phyloP scores from a whole-genome alignment of 352 stramenopile species.

The Pythium rhizo-oryzae region DNA sequence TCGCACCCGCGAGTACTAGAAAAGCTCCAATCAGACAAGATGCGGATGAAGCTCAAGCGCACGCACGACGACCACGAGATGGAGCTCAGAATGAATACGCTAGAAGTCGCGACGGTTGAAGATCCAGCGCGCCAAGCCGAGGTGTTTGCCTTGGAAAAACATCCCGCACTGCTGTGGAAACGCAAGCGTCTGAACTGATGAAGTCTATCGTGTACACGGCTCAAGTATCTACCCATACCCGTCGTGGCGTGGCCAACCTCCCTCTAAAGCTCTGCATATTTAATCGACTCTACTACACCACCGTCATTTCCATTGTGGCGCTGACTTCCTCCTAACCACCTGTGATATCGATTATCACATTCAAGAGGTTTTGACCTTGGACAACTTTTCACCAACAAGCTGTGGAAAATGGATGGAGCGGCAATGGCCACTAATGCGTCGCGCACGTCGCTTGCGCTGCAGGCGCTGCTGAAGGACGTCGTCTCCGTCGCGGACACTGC shows the following conservation, averaged over 20 bases:
- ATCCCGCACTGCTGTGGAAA: conserved; percentile 51
- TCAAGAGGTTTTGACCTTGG: conserved; percentile 1
- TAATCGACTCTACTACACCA: conserved; percentile 15
- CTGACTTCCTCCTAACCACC: conserved; percentile 3
- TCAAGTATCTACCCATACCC: neutral
- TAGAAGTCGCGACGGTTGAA: conserved; percentile 19
- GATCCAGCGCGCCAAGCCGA: conserved; percentile 17
- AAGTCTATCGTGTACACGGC: neutral
- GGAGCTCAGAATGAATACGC: conserved; percentile 8
- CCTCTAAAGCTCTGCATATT: conserved; percentile 29
- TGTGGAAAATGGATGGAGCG: conserved; percentile 25
- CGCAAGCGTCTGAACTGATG: conserved; percentile 56
- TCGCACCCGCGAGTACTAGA: conserved; percentile 61
- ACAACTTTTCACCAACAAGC: neutral
- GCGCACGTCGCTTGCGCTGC: conserved; percentile 35
- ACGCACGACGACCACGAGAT: conserved; percentile 37
- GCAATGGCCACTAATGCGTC: conserved; percentile 9
- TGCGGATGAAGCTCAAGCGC: conserved; percentile 59
- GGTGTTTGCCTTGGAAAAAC: conserved; percentile 45
- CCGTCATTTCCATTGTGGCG: neutral
- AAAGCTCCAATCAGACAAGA: conserved; percentile 43
- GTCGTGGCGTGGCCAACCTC: neutral
- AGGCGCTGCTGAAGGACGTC: conserved; percentile 45
- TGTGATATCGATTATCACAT: conserved; percentile 8
- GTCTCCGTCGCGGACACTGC: conserved; percentile 40